These are phyloP conservation scores for Porogramme epimiltina DNA, from an alignment of 1,284 basidiomycete genomes.

Conservation along the genomic window DNA sequence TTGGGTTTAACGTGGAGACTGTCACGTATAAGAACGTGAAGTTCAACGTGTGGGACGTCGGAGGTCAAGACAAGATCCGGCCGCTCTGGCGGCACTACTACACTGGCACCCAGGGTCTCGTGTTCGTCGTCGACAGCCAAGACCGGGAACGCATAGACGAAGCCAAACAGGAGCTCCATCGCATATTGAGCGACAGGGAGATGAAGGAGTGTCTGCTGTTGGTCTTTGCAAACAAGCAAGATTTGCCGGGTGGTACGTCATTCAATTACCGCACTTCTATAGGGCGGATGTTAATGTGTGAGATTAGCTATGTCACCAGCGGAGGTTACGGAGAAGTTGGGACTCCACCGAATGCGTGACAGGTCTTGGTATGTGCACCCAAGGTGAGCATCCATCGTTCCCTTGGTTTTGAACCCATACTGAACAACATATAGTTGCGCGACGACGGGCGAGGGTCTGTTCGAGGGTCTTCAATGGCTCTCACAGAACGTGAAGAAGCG, in stretches of 20 bases:
- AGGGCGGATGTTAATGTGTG: background rate
- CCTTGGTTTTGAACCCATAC: background rate
- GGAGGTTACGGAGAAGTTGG: constrained; percentile 97
- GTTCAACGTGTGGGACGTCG: constrained; percentile 99
- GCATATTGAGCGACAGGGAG: constrained; percentile 96
- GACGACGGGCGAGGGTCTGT: constrained; percentile 94
- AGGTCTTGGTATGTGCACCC: constrained; percentile 99
- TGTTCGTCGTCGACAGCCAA: constrained; percentile 91
- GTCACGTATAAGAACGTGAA: constrained; percentile 99
- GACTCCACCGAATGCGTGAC: constrained; percentile 94
- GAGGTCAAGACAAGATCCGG: constrained; percentile 98
- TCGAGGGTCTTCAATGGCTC: constrained; percentile 95
- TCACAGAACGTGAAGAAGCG: constrained; percentile 95
- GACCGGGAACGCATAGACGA: constrained; percentile 97
- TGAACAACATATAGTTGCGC: constrained; percentile 66
- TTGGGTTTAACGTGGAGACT: constrained; percentile 99
- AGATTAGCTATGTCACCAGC: constrained; percentile 99
- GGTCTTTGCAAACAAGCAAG: constrained; percentile 99
- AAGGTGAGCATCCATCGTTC: constrained; percentile 60
- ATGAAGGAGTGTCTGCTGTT: constrained; percentile 98
- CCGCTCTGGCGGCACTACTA: constrained; percentile 98
- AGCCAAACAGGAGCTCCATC: constrained; percentile 93
- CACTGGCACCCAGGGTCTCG: constrained; percentile 99
- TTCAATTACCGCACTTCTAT: background rate
- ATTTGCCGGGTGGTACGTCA: constrained; percentile 88